phyloP scores from a whole-genome alignment of 148 eudicot species.

The Camellia sinensis region DNA sequence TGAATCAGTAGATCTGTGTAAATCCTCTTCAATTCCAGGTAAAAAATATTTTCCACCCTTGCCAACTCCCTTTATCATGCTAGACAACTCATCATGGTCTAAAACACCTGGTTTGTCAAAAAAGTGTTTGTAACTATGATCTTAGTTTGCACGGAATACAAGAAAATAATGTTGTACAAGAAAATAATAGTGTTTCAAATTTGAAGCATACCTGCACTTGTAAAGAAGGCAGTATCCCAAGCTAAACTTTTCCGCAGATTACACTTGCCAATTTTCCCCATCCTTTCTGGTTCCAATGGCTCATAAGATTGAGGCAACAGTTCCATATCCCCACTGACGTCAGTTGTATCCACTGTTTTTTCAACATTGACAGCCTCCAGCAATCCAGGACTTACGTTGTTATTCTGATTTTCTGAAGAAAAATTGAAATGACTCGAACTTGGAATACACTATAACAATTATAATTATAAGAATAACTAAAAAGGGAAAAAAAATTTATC shows the following conservation, averaged over 20 bases:
- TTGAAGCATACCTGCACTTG: constrained; percentile 63
- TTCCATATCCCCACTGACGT: constrained; percentile 11
- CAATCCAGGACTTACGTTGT: background rate
- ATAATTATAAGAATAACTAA: background rate
- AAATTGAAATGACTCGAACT: background rate
- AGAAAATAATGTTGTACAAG: constrained; percentile 5
- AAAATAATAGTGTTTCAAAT: background rate
- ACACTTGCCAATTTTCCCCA: constrained; percentile 46
- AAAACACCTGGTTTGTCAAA: constrained; percentile 62
- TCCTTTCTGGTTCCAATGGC: constrained; percentile 36
- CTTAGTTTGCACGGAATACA: background rate
- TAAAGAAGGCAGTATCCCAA: constrained; percentile 95
- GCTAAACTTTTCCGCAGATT: constrained; percentile 96
- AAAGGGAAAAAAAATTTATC: background rate
- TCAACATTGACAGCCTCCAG: constrained; percentile 13
- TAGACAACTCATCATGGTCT: constrained; percentile 85
- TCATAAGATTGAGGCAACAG: constrained; percentile 36
- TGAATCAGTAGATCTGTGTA: constrained; percentile 74
- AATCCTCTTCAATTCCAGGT: constrained; percentile 83
- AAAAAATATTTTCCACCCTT: constrained; percentile 37
- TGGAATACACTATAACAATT: background rate
- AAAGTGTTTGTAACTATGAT: background rate
- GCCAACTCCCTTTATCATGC: constrained; percentile 67
- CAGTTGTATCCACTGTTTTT: constrained; percentile 22
- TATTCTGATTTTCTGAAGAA: constrained; percentile 17